Conservation (phyloP, 2,329 filamentous ascomycete species). For the Scorias spongiosa region DNA sequence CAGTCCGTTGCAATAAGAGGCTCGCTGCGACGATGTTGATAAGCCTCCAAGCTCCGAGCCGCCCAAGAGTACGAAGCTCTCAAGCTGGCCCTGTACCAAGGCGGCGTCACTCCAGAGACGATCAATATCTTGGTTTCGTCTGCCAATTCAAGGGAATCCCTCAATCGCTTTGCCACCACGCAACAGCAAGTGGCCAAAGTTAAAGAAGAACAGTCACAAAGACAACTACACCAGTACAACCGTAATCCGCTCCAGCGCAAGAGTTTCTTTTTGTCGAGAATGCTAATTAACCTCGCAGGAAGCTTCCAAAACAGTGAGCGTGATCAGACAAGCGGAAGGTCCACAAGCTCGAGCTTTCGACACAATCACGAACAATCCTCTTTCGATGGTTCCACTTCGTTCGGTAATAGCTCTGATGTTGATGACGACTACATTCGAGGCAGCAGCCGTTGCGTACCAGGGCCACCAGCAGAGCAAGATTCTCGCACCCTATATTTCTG, state of each 20-base stretch:
- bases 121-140: slow-evolving; percentile 31
- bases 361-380: too few relatives aligned
- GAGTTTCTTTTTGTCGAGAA: neutral
- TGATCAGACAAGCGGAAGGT: neutral
- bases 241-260: neutral
- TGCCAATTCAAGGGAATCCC: slow-evolving; percentile 6
- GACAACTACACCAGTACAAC: too few relatives aligned
- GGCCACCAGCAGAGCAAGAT: neutral
- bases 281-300: neutral
- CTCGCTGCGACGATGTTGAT: too few relatives aligned
- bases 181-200: neutral
- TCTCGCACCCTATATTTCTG: slow-evolving; percentile 45
- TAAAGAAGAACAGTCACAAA: neutral
- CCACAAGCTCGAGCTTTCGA: neutral
- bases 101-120: slow-evolving; percentile 35
- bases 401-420: slow-evolving; percentile 8
- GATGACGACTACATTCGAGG: slow-evolving; percentile 7
- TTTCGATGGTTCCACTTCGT: too few relatives aligned
- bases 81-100: slow-evolving; percentile 33
- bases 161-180: slow-evolving; percentile 8
- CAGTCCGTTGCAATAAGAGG: too few relatives aligned
- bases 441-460: slow-evolving; percentile 1
- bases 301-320: neutral
- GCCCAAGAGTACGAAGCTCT: slow-evolving; percentile 40
- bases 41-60: too few relatives aligned